Percentiles rank a stretch among this genome's conserved stretches.
Evolutionary conservation across 2,329 filamentous ascomycete species (phyloP).

Genomic region (Aurifilum marmelostoma): DNA sequence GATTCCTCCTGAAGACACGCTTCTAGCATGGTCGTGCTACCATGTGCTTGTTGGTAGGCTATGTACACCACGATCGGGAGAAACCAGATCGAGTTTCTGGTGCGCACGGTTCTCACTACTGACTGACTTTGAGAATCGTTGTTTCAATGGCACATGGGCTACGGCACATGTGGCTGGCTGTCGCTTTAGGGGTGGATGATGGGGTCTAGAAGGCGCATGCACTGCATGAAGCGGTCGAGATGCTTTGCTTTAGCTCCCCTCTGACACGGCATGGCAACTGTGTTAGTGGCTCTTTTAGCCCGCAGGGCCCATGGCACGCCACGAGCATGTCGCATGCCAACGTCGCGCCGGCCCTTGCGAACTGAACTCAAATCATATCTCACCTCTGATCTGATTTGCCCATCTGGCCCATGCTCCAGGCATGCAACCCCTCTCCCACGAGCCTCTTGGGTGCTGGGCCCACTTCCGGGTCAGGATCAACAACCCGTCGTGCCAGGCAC

Average conservation of each 20-base stretch:
- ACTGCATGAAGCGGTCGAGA: constrained; percentile 2
- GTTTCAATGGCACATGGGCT: not conserved
- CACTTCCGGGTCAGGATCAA: not conserved
- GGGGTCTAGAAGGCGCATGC: not conserved
- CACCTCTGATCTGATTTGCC: constrained; percentile 10
- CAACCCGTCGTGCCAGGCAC: not conserved
- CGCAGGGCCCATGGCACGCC: constrained; percentile 13
- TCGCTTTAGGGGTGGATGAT: not conserved
- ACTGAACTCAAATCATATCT: constrained; percentile 13
- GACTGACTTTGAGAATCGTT: not conserved
- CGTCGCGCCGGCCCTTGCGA: constrained; percentile 16
- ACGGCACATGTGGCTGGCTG: constrained; percentile 2
- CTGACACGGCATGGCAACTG: not conserved
- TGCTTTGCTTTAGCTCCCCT: not conserved
- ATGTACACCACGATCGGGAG: not conserved
- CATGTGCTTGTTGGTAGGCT: not conserved
- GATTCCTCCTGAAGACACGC: not conserved
- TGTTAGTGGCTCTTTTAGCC: constrained; percentile 9
- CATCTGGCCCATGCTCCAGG: not conserved
- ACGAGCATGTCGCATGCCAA: constrained; percentile 22
- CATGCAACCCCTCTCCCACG: not conserved
- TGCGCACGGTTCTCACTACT: not conserved
- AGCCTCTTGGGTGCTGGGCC: not conserved
- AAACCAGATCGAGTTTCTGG: not conserved
- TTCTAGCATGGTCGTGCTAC: not conserved